Evolutionary conservation across 2,329 filamentous ascomycete species (phyloP), one percentile per base, ranked within the genome.

Genomic region (Botrytis tulipae): DNA sequence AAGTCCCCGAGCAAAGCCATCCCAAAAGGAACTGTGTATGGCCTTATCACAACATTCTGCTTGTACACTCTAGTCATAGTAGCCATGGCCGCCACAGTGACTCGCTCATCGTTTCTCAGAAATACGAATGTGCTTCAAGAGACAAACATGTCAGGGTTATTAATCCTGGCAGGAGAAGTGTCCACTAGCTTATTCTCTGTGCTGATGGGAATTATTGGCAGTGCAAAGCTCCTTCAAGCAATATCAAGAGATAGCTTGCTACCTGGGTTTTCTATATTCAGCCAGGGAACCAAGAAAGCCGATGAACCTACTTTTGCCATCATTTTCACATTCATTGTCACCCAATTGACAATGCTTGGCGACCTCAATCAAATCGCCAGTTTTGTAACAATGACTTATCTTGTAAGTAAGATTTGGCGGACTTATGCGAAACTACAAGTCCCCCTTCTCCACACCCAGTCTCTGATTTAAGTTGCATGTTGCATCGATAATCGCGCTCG

Each of bases 311-410:
- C 92, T 10, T 86, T 90, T 77, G 93, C 94, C 6, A 92, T 97
- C 70, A 82, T 95, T 32, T 82, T 94, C 48, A 96, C 93, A 0
- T 95, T 92, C 79, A 76, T 88, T 5, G 88, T 95, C 73, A 90
- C 93, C 0, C 94, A 97, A 80, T 76, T 95, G 42, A 93, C 93
- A 0, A 91, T 97, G 82, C 87, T 97, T 69, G 92, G 92, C 62
- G 90, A 97, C 79, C 88, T 97, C 77, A 96, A 97, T 80, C 92
- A 93, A 79, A 97, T 97, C 78, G 94, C 94, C 9, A 95, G 93
- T 0, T 90, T 97, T 73, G 93, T 97, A 63, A 95, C 94, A 2
- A 97, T 97, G 92, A 92, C 93, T 25, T 97, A 96, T 80, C 89
- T 96, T 79, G 88, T 88, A 80, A 80, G 83, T 78, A 29, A 14